These are phyloP conservation scores for Puccinia polysora DNA, from an alignment of 1,284 basidiomycete genomes.

Conservation along the genomic window DNA sequence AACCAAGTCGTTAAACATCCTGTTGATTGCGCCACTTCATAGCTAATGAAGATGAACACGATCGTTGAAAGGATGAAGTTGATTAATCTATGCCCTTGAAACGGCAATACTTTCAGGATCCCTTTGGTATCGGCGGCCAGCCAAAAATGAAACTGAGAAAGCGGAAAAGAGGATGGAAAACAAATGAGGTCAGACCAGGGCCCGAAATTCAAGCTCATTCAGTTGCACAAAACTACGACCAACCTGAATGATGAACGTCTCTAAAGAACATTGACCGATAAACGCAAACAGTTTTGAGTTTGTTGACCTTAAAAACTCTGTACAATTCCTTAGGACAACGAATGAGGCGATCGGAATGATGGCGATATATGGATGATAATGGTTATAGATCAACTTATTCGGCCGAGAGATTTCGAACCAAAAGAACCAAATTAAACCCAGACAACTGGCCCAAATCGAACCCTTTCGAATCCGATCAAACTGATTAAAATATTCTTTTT, in stretches of 20 bases:
- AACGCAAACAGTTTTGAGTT: conserved; percentile 69
- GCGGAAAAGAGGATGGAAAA: neutral
- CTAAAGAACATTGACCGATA: conserved; percentile 73
- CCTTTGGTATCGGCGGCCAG: conserved; percentile 80
- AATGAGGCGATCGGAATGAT: conserved; percentile 72
- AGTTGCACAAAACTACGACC: neutral
- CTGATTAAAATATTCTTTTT: conserved; percentile 58
- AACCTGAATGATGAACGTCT: conserved; percentile 68
- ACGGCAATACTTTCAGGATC: conserved; percentile 71
- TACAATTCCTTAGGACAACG: conserved; percentile 70
- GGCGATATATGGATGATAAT: conserved; percentile 76
- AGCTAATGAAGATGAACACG: conserved; percentile 52
- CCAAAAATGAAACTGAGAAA: conserved; percentile 74
- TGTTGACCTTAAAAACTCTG: conserved; percentile 63
- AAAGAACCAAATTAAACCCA: conserved; percentile 70
- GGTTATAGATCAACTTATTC: conserved; percentile 77
- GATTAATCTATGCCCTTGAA: conserved; percentile 65
- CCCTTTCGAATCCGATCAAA: conserved; percentile 55
- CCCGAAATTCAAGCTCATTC: neutral
- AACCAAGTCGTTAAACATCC: conserved; percentile 29
- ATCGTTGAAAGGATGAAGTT: conserved; percentile 71
- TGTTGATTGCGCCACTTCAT: conserved; percentile 33
- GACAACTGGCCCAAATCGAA: conserved; percentile 57
- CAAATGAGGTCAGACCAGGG: neutral
- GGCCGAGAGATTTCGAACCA: conserved; percentile 70